These are phyloP conservation scores for Cordyceps cicadae DNA, from an alignment of 2,329 filamentous ascomycete genomes.

Conservation along the genomic window DNA sequence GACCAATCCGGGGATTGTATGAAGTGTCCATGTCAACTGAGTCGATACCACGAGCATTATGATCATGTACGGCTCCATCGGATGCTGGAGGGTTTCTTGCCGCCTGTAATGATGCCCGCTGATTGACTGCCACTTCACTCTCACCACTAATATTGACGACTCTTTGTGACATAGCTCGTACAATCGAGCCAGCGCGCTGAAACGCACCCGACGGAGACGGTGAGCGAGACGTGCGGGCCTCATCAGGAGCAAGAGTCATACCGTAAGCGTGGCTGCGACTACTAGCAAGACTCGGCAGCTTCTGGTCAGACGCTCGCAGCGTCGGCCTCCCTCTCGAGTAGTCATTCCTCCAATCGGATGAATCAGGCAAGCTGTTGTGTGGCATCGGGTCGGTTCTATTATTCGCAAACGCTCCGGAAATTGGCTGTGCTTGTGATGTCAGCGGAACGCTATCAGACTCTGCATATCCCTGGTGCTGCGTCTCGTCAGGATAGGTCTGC, in stretches of 20 bases:
- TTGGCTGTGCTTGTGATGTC: conserved; percentile 47
- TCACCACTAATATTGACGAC: conserved; percentile 97
- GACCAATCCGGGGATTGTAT: conserved; percentile 42
- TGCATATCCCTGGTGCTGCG: conserved; percentile 28
- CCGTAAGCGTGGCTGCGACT: conserved; percentile 50
- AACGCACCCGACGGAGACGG: conserved; percentile 57
- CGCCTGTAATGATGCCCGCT: conserved; percentile 54
- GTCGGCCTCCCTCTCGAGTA: conserved; percentile 43
- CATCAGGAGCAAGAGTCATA: conserved; percentile 43
- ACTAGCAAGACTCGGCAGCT: conserved; percentile 50
- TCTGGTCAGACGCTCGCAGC: conserved; percentile 41
- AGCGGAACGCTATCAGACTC: conserved; percentile 54
- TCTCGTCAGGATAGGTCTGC: conserved; percentile 27
- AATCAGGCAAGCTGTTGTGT: conserved; percentile 50
- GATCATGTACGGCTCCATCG: conserved; percentile 31
- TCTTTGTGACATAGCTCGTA: conserved; percentile 86
- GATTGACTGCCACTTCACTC: conserved; percentile 65
- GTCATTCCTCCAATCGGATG: conserved; percentile 48
- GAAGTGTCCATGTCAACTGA: conserved; percentile 40
- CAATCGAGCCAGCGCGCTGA: conserved; percentile 63
- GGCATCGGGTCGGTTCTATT: conserved; percentile 32
- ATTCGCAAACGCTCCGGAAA: conserved; percentile 39
- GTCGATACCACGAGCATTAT: conserved; percentile 16
- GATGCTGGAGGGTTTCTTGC: conserved; percentile 27
- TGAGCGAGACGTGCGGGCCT: conserved; percentile 50